Evolutionary conservation across 345 rosid species (phyloP).

Genomic region (Acer yangbiense): DNA sequence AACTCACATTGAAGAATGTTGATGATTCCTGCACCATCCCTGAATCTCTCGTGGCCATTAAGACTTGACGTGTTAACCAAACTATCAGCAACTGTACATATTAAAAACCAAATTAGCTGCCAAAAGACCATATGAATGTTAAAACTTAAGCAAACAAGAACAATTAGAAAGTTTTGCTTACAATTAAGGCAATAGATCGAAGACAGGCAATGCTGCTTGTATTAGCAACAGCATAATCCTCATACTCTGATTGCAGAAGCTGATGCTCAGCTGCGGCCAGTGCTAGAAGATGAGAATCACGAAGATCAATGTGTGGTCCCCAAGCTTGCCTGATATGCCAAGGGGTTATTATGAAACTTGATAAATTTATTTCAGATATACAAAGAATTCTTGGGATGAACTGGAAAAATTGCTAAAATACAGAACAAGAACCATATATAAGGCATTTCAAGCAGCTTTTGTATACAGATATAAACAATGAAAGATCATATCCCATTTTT

Average conservation of each 20-base stretch:
- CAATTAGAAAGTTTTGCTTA: conserved; percentile 28
- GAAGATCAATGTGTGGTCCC: conserved; percentile 53
- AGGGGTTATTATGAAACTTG: background rate
- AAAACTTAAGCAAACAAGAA: background rate
- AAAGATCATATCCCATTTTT: conserved; percentile 1
- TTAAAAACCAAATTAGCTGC: conserved; percentile 14
- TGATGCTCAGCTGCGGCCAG: conserved; percentile 58
- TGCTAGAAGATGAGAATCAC: conserved; percentile 58
- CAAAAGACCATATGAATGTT: background rate
- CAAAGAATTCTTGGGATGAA: background rate
- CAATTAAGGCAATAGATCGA: conserved; percentile 52
- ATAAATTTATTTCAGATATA: background rate
- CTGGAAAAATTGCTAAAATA: background rate
- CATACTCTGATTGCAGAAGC: conserved; percentile 52
- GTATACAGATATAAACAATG: background rate
- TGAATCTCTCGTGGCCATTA: conserved; percentile 43
- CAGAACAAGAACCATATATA: background rate
- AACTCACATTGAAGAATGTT: conserved; percentile 45
- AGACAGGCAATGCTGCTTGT: conserved; percentile 61
- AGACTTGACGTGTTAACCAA: conserved; percentile 56
- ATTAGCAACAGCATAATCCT: conserved; percentile 54
- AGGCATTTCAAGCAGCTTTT: background rate
- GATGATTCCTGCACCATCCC: conserved; percentile 50
- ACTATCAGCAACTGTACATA: conserved; percentile 51
- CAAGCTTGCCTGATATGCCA: conserved; percentile 56